Evolutionary conservation across 2,329 filamentous ascomycete genomes (phyloP).

Genomic region (Ampelomyces quisqualis): DNA sequence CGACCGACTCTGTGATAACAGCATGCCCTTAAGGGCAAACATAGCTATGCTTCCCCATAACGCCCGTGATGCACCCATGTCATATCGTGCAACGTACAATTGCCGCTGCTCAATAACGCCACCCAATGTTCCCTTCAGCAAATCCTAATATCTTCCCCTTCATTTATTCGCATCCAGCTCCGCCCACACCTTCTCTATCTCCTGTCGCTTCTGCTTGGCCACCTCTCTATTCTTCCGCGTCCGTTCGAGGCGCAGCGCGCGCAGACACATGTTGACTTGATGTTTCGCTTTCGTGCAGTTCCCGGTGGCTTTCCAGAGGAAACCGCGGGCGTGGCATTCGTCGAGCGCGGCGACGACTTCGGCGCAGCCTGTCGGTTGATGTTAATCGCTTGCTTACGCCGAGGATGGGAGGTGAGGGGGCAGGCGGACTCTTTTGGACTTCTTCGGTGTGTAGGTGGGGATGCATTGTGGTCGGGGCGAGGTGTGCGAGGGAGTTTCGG

Average conservation of each 20-base stretch:
- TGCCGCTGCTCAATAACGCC: background rate
- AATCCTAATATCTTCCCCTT: background rate
- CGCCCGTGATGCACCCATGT: slow-evolving; percentile 3
- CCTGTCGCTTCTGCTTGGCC: slow-evolving; percentile 66
- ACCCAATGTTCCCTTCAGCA: background rate
- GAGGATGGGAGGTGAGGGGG: slow-evolving; percentile 1
- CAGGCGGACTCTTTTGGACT: slow-evolving; percentile 68
- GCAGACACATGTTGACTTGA: slow-evolving; percentile 80
- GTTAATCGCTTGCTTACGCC: too few species aligned
- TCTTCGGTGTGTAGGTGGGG: slow-evolving; percentile 93
- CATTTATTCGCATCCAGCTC: slow-evolving; percentile 71
- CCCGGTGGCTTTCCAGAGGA: slow-evolving; percentile 86
- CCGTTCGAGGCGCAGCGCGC: slow-evolving; percentile 74
- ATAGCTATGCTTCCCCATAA: background rate
- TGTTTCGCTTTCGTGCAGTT: slow-evolving; percentile 87
- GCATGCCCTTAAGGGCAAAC: background rate
- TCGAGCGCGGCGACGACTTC: slow-evolving; percentile 92
- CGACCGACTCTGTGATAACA: slow-evolving; percentile 9
- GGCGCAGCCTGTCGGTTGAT: slow-evolving; percentile 81
- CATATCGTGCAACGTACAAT: background rate
- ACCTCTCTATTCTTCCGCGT: slow-evolving; percentile 74
- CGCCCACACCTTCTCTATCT: slow-evolving; percentile 75
- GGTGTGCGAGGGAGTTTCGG: background rate
- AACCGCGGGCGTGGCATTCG: slow-evolving; percentile 90
- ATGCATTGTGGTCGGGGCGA: slow-evolving; percentile 68